Evolutionary conservation across 352 stramenopile species (phyloP), one percentile per base, ranked within the genome.

Genomic region (Phytophthora chlamydospora): DNA sequence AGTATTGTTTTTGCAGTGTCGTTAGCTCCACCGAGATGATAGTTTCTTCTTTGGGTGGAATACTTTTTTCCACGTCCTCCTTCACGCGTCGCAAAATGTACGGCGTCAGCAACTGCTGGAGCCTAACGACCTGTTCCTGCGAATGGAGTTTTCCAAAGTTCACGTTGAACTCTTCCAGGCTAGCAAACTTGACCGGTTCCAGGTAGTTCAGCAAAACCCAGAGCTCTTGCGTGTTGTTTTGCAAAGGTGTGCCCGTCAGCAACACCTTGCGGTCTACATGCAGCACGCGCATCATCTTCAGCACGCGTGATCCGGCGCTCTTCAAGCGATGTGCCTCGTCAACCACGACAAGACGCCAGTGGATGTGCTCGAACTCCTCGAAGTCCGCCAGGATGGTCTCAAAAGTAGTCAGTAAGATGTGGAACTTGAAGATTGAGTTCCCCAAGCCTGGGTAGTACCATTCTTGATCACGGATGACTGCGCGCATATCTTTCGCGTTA

Each of bases 1-100:
- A 99, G 71, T 99, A 99, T 72, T 99, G 95, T 78, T 99, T 99
- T 75, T 99, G 98, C 29, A 99, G 45, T 19, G 96, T 93, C 7
- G 97, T 99, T 32, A 99, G 80, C 68, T 99, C 97, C 58, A 99
- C 93, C 13, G 96, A 89, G 31, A 98, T 95, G 45, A 98, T 98
- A 6, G 92, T 98, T 64, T 98, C 94, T 68, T 99, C 96, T 66
- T 99, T 99, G 0, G 95, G 95, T 19, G 97, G 97, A 48, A 98
- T 95, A 31, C 88, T 97, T 72, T 98, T 98, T 49, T 98, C 93
- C 13, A 98, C 92, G 48, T 98, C 96, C 74, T 99, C 97, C 74
- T 99, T 99, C 21, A 99, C 96, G 19, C 97, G 94, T 24, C 97
- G 91, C 40, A 99, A 74, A 44, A 99, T 85, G 64, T 97, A 98